Conservation (phyloP, 208 protist species). For the Acanthamoeba culbertsoni region DNA sequence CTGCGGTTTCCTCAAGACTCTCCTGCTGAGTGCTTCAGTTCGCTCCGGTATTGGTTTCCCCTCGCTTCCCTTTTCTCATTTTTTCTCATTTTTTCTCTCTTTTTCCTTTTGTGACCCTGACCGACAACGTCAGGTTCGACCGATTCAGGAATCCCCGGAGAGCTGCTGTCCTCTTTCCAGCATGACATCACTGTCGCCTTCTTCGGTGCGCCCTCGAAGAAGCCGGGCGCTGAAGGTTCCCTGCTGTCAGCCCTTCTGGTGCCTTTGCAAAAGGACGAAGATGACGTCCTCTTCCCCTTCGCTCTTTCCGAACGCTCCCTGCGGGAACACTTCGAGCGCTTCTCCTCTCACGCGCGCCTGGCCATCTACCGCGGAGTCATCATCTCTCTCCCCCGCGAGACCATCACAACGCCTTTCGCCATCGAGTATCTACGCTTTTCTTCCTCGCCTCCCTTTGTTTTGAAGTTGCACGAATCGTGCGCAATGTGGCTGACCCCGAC, state of each 20-base stretch:
- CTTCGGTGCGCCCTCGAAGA: neutral
- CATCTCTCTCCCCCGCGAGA: neutral
- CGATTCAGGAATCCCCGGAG: neutral
- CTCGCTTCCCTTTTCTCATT: neutral
- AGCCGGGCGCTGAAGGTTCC: no score
- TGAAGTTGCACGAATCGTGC: no score
- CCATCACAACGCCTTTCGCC: neutral
- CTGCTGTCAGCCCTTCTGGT: neutral
- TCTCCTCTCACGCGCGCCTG: neutral
- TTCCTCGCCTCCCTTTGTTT: no score
- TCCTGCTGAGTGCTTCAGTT: neutral
- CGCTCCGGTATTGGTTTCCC: neutral
- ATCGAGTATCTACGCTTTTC: neutral
- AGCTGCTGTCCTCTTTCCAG: neutral
- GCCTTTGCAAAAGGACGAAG: neutral
- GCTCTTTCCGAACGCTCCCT: neutral
- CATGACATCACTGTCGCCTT: neutral
- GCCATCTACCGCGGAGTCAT: slow-evolving; percentile 46
- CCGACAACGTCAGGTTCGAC: neutral
- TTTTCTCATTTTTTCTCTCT: neutral
- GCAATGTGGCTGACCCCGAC: no score
- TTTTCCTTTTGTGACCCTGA: neutral
- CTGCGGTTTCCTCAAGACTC: neutral
- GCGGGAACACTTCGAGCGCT: neutral
- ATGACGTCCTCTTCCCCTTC: slow-evolving; percentile 14